Evolutionary conservation across 768 basidiomycete species (phyloP).

Genomic region (Agaricus sinodeliciosus): DNA sequence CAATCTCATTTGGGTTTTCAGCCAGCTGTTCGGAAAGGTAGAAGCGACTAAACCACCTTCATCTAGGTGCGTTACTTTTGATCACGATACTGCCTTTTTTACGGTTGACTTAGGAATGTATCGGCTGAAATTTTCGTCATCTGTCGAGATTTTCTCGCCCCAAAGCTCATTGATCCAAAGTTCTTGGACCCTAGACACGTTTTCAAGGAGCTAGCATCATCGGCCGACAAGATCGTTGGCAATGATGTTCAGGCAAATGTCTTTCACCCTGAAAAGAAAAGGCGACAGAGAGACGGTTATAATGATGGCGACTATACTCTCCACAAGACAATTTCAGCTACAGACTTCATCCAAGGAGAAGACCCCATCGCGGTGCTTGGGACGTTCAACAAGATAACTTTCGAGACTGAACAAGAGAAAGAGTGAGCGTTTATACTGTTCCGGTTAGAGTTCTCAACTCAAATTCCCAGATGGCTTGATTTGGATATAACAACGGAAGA

Average conservation of each 20-base stretch:
- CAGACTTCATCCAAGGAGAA: slow-evolving; percentile 58
- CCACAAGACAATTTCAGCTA: slow-evolving; percentile 65
- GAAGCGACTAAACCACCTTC: slow-evolving; percentile 99
- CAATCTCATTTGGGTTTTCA: slow-evolving; percentile 98
- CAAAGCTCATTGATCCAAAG: slow-evolving; percentile 94
- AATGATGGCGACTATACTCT: slow-evolving; percentile 91
- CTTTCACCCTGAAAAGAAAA: slow-evolving; percentile 96
- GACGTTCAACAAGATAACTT: slow-evolving; percentile 68
- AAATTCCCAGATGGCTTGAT: slow-evolving; percentile 56
- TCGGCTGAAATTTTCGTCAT: slow-evolving; percentile 99
- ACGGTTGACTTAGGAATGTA: slow-evolving; percentile 65
- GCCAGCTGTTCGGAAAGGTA: slow-evolving; percentile 90
- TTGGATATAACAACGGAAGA: slow-evolving; percentile 72
- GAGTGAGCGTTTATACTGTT: slow-evolving; percentile 34
- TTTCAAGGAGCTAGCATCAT: slow-evolving; percentile 78
- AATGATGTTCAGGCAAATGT: slow-evolving; percentile 82
- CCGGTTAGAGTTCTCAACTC: not conserved
- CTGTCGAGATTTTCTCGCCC: slow-evolving; percentile 90
- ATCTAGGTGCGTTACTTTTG: slow-evolving; percentile 58
- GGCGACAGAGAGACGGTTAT: slow-evolving; percentile 89
- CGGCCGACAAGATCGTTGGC: slow-evolving; percentile 45
- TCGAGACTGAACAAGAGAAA: slow-evolving; percentile 81
- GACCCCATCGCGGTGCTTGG: slow-evolving; percentile 84
- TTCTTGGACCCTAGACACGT: slow-evolving; percentile 97
- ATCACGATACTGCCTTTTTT: not conserved